phyloP scores from a whole-genome alignment of 768 basidiomycete genomes.

The Lactarius tabidus region DNA sequence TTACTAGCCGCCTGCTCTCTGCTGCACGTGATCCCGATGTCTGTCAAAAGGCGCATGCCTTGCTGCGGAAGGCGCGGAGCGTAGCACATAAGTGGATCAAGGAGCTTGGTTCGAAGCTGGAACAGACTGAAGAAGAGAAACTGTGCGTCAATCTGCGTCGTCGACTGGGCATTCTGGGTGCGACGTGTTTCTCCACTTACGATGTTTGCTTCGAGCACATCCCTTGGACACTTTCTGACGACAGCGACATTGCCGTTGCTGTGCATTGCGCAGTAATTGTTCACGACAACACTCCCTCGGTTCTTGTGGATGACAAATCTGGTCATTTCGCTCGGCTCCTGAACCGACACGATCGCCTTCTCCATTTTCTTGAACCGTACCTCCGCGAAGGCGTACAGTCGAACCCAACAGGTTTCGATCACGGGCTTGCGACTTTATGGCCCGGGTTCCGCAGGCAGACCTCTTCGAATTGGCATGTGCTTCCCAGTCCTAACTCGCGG shows the following conservation, averaged over 20 bases:
- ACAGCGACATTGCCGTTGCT: background rate
- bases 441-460: background rate
- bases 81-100: background rate
- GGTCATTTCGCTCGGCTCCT: background rate
- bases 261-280: slow-evolving; percentile 7
- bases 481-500: slow-evolving; percentile 5
- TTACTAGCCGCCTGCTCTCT: background rate
- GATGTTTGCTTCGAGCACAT: background rate
- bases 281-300: background rate
- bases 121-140: background rate
- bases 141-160: background rate
- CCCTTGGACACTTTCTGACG: background rate
- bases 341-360: background rate
- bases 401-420: background rate
- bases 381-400: background rate
- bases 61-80: slow-evolving; percentile 4
- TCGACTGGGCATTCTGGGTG: background rate
- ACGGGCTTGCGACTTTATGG: background rate
- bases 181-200: slow-evolving; percentile 6
- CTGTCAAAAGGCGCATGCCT: background rate
- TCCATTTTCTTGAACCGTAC: background rate
- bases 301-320: background rate
- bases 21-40: background rate
- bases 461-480: background rate
- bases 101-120: background rate